Percentiles rank a stretch among this genome's conserved stretches.
These are phyloP conservation scores for Cyclotella cryptica DNA, from an alignment of 108 stramenopile genomes.

Conservation along the genomic window DNA sequence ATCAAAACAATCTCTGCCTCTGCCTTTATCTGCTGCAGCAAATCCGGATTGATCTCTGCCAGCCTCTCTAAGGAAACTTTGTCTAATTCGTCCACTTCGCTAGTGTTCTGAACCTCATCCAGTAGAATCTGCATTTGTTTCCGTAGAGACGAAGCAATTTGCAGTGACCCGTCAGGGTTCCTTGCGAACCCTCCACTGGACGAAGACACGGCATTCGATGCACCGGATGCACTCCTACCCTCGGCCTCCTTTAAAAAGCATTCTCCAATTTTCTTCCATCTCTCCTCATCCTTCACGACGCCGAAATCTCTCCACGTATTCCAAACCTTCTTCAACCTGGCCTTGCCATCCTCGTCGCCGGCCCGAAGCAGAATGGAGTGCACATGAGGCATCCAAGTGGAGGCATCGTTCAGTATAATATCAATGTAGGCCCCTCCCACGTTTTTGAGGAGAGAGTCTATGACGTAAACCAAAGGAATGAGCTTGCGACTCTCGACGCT, in stretches of 20 bases:
- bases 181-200: conserved; percentile 7
- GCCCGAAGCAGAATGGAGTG: conserved; percentile 58
- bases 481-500: conserved; percentile 60
- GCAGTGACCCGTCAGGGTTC: conserved; percentile 65
- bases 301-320: conserved; percentile 77
- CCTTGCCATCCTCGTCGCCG: conserved; percentile 48
- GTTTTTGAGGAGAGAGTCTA: conserved; percentile 88
- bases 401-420: conserved; percentile 75
- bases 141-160: conserved; percentile 59
- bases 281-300: conserved; percentile 56
- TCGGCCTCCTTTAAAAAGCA: conserved; percentile 61
- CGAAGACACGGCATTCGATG: conserved; percentile 16
- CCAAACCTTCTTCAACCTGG: conserved; percentile 77
- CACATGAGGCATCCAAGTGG: conserved; percentile 73
- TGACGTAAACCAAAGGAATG: conserved; percentile 73
- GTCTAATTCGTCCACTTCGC: conserved; percentile 76
- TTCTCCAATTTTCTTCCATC: conserved; percentile 70
- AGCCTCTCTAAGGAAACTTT: conserved; percentile 87
- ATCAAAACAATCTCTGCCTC: conserved; percentile 66
- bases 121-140: conserved; percentile 81
- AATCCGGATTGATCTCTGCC: conserved; percentile 80
- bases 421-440: conserved; percentile 73
- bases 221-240: conserved; percentile 17
- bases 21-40: conserved; percentile 73
- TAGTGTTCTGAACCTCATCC: conserved; percentile 76